Percentiles rank a stretch among this genome's conserved stretches.
Evolutionary conservation across 1,284 basidiomycete species (phyloP).

Genomic region (Trichosporon ovoides): DNA sequence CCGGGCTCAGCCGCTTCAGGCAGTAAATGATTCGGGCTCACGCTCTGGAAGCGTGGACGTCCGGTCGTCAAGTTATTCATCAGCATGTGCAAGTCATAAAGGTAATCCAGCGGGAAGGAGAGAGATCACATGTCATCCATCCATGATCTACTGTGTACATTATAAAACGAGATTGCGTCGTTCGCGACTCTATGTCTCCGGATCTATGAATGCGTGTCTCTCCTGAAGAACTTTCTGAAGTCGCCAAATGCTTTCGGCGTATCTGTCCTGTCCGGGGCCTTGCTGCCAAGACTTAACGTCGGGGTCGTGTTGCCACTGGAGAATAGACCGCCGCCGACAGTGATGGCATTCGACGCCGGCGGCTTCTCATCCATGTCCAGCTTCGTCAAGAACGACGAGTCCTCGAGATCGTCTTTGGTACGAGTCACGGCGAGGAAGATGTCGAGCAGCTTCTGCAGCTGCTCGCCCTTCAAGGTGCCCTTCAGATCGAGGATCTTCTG

Average conservation of each 20-base stretch:
- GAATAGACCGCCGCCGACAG: slow-evolving; percentile 10
- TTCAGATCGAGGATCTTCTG: slow-evolving; percentile 98
- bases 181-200: not conserved
- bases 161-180: not conserved
- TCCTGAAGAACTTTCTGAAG: slow-evolving; percentile 51
- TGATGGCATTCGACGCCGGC: not conserved
- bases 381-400: slow-evolving; percentile 80
- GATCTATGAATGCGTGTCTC: slow-evolving; percentile 22
- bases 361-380: slow-evolving; percentile 76
- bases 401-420: slow-evolving; percentile 74
- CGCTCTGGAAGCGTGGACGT: not conserved
- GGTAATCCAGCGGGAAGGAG: not conserved
- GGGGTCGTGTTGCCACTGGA: slow-evolving; percentile 12
- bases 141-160: not conserved
- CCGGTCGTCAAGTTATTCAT: not conserved
- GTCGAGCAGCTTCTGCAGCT: slow-evolving; percentile 77
- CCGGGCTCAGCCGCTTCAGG: too few relatives aligned
- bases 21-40: too few relatives aligned
- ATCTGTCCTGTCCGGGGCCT: slow-evolving; percentile 47
- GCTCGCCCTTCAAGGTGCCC: slow-evolving; percentile 76
- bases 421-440: slow-evolving; percentile 85
- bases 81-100: not conserved
- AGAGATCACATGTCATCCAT: not conserved
- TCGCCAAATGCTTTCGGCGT: slow-evolving; percentile 77
- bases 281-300: slow-evolving; percentile 23